phyloP scores from a whole-genome alignment of 2,329 filamentous ascomycete species.

The Verticillium longisporum region DNA sequence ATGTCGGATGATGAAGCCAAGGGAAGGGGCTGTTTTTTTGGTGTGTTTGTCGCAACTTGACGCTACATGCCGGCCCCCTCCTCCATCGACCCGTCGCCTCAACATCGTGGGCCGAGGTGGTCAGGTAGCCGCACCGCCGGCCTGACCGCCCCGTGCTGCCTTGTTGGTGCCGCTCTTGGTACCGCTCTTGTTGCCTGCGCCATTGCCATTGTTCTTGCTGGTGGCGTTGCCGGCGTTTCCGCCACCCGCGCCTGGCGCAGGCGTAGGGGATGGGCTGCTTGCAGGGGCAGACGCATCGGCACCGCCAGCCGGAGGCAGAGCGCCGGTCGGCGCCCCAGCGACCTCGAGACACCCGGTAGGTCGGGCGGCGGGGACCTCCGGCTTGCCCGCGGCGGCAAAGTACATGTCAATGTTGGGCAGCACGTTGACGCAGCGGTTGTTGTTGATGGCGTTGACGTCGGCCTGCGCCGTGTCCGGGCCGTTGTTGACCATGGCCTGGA shows the following conservation, averaged over 20 bases:
- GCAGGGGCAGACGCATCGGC: neutral
- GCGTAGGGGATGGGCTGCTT: neutral
- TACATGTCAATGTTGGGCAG: constrained; percentile 16
- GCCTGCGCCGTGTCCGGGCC: constrained; percentile 14
- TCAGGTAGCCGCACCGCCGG: neutral
- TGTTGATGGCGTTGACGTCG: constrained; percentile 13
- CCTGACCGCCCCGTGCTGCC: neutral
- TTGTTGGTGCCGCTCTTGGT: constrained; percentile 1
- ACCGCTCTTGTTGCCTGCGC: constrained; percentile 1
- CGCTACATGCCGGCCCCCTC: neutral
- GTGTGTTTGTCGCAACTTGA: neutral
- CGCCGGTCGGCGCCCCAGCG: neutral
- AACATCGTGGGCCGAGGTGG: neutral
- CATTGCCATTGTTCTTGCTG: neutral
- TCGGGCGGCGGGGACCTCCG: constrained; percentile 7
- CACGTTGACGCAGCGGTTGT: constrained; percentile 15
- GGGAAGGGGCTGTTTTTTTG: neutral
- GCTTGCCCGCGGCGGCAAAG: constrained; percentile 12
- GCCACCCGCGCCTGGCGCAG: neutral
- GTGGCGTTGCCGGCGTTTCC: neutral
- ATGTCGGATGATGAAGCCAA: neutral
- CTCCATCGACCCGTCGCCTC: neutral
- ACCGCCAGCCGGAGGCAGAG: constrained; percentile 1
- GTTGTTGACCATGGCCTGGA: constrained; percentile 13
- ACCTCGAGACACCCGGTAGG: constrained; percentile 14